A percentile compares a stretch with the other conserved stretches of the same genome.
Evolutionary conservation across 2,329 filamentous ascomycete genomes (phyloP).

Genomic region (Exophiala aquamarina): DNA sequence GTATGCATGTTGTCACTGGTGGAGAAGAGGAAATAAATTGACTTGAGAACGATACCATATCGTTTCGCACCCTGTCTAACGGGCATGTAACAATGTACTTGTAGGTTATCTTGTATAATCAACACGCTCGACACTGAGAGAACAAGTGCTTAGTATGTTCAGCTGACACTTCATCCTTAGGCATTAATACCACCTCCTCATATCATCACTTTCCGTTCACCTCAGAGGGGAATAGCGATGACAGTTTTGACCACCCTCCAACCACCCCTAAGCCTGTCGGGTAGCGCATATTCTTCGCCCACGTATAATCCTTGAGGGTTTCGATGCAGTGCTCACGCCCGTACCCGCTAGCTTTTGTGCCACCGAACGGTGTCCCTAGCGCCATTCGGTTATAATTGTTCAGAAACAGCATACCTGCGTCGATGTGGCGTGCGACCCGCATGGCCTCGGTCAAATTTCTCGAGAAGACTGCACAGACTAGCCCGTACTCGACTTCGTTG

Average conservation of each 20-base stretch:
- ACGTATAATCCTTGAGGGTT: conserved; percentile 61
- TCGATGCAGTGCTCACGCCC: conserved; percentile 60
- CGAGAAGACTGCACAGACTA: conserved; percentile 43
- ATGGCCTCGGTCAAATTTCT: conserved; percentile 44
- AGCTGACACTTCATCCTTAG: no score
- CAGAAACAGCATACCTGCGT: conserved; percentile 61
- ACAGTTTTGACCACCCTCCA: background rate
- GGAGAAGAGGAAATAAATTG: no score
- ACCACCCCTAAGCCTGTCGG: background rate
- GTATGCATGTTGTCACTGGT: no score
- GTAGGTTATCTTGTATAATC: no score
- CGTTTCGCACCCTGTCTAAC: no score
- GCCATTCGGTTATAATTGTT: conserved; percentile 47
- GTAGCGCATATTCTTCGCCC: conserved; percentile 56
- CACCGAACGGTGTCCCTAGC: conserved; percentile 59
- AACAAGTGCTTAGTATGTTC: no score
- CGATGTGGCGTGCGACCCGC: conserved; percentile 53
- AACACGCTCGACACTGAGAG: no score
- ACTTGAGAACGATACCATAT: no score
- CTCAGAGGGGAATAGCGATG: no score
- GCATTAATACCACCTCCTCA: no score
- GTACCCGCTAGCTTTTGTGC: conserved; percentile 72
- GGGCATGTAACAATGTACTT: no score
- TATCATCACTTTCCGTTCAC: no score
- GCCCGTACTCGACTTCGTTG: conserved; percentile 42